Evolutionary conservation across 805 yeast genomes (phyloP).

Genomic region (Candida silvicultrix): DNA sequence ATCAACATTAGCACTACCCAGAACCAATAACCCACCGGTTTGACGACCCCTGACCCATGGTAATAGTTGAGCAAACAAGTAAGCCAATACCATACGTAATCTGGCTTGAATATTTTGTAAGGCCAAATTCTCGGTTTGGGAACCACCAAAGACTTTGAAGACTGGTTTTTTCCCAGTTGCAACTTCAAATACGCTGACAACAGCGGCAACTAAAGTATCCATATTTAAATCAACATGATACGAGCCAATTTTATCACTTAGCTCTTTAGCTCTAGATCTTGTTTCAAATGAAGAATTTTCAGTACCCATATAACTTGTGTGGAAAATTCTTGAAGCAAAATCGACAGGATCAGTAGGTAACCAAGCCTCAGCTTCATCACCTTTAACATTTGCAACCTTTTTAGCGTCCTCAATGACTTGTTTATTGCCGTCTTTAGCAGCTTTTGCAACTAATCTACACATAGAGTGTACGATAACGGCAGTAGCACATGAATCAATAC

Average conservation of each 20-base stretch:
- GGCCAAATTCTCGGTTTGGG: constrained; percentile 86
- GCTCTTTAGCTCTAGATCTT: constrained; percentile 68
- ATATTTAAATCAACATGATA: constrained; percentile 90
- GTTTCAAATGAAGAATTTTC: constrained; percentile 88
- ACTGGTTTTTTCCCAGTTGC: constrained; percentile 89
- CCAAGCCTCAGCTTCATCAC: constrained; percentile 40
- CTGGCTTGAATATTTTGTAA: constrained; percentile 96
- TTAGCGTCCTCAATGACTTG: constrained; percentile 78
- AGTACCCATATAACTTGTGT: constrained; percentile 95
- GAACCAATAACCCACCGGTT: constrained; percentile 71
- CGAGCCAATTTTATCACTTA: constrained; percentile 74
- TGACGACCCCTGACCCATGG: constrained; percentile 87
- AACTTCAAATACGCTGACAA: constrained; percentile 70
- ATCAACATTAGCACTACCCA: constrained; percentile 96
- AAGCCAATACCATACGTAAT: constrained; percentile 88
- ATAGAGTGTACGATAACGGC: constrained; percentile 90
- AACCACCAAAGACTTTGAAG: constrained; percentile 90
- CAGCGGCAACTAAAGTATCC: constrained; percentile 75
- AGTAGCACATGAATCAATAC: constrained; percentile 97
- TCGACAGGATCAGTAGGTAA: constrained; percentile 71
- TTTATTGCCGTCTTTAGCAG: constrained; percentile 58
- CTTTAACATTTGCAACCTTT: constrained; percentile 50
- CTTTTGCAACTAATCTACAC: constrained; percentile 79
- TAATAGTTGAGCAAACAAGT: constrained; percentile 85
- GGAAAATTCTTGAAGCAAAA: constrained; percentile 69